phyloP scores from a whole-genome alignment of 2,329 filamentous ascomycete genomes.

The Ceratocystis harringtonii region DNA sequence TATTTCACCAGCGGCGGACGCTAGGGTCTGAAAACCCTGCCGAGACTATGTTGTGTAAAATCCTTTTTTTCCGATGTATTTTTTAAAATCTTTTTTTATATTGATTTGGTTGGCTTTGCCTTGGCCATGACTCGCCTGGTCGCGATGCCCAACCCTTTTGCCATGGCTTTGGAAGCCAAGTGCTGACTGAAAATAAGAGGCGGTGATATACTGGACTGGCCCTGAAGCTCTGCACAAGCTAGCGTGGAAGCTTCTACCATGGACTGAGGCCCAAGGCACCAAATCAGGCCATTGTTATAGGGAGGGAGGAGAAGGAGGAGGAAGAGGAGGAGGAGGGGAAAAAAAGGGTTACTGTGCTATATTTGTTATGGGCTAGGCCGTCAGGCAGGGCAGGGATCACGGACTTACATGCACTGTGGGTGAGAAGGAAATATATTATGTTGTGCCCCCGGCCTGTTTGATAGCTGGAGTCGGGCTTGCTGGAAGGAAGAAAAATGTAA shows the following conservation, averaged over 20 bases:
- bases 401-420: neutral
- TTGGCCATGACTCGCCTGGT: too few species aligned
- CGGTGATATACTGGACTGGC: neutral
- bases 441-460: neutral
- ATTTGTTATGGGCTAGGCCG: neutral
- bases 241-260: neutral
- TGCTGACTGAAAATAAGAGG: constrained; percentile 3
- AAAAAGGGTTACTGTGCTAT: neutral
- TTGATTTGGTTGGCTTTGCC: too few species aligned
- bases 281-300: neutral
- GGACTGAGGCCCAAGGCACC: neutral
- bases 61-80: neutral
- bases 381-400: neutral
- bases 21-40: neutral
- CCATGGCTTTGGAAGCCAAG: too few species aligned
- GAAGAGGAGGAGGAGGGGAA: neutral
- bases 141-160: too few species aligned
- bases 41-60: neutral
- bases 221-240: neutral
- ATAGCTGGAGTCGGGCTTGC: neutral
- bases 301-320: too few species aligned
- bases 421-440: too few species aligned
- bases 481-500: neutral
- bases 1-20: neutral
- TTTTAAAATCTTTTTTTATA: neutral